Evolutionary conservation across 306 rosid genomes (phyloP).

Genomic region (Fragaria ananassa): DNA sequence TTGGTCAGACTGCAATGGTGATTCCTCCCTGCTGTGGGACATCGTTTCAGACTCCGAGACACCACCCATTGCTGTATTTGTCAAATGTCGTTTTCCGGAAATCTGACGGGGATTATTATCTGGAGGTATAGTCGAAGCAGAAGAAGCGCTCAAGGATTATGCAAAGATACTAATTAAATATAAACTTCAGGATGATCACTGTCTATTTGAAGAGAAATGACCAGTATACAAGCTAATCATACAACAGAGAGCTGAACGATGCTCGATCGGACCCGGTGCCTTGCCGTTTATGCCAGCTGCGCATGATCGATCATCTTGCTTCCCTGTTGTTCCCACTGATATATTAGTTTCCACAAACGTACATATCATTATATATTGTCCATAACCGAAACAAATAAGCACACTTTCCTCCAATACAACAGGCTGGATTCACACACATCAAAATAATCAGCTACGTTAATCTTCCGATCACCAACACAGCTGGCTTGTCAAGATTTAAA

Average conservation of each 20-base stretch:
- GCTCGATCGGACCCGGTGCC: not conserved
- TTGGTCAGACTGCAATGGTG: conserved; percentile 29
- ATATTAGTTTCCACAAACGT: not conserved
- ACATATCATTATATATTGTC: not conserved
- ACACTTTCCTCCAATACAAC: not conserved
- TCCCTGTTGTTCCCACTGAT: not conserved
- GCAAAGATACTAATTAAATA: not conserved
- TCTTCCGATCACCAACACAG: not conserved
- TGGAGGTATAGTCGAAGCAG: not conserved
- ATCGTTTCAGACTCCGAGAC: conserved; percentile 39
- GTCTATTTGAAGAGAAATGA: not conserved
- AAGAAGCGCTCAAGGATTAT: not conserved
- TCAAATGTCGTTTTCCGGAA: not conserved
- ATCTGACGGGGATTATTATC: not conserved
- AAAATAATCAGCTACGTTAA: not conserved
- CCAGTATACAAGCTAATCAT: not conserved
- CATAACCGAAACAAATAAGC: not conserved
- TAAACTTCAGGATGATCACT: not conserved
- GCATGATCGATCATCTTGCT: not conserved
- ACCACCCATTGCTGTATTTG: not conserved
- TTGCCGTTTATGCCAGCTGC: not conserved
- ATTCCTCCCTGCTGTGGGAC: conserved; percentile 46
- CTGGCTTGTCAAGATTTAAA: not conserved
- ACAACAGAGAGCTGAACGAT: not conserved
- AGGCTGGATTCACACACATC: not conserved